Percentiles rank a stretch among this genome's conserved stretches.
Conservation (phyloP, 129 eudicot genomes). For the Helichrysum umbraculigerum region DNA sequence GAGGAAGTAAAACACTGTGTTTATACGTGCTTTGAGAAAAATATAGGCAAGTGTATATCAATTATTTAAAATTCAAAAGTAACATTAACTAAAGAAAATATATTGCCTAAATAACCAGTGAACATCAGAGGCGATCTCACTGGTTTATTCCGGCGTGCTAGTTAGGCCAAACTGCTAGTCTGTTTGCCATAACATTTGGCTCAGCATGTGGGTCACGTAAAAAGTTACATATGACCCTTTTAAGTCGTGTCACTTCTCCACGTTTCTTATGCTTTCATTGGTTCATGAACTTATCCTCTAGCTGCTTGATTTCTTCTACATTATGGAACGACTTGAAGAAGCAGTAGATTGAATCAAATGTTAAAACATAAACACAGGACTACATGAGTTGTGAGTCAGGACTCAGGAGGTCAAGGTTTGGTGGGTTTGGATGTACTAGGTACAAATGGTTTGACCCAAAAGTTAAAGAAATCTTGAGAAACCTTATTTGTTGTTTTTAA, state of each 20-base stretch:
- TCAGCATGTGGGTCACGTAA: neutral
- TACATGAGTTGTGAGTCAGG: neutral
- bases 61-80: too few species aligned
- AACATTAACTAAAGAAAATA: too few species aligned
- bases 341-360: neutral
- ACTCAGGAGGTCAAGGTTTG: constrained; percentile 2
- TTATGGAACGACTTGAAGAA: neutral
- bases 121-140: neutral
- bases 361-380: neutral
- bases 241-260: neutral
- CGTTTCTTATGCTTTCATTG: neutral
- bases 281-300: neutral
- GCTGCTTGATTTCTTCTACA: neutral
- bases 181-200: neutral
- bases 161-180: neutral
- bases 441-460: constrained; percentile 51
- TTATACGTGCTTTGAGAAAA: neutral
- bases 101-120: neutral
- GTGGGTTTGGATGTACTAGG: constrained; percentile 13
- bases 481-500: constrained; percentile 25
- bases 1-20: neutral
- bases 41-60: neutral
- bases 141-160: neutral
- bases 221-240: neutral
- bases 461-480: constrained; percentile 42